Base-by-base conservation (phyloP, 352 stramenopile genomes). In the Globisporangium splendens region DNA sequence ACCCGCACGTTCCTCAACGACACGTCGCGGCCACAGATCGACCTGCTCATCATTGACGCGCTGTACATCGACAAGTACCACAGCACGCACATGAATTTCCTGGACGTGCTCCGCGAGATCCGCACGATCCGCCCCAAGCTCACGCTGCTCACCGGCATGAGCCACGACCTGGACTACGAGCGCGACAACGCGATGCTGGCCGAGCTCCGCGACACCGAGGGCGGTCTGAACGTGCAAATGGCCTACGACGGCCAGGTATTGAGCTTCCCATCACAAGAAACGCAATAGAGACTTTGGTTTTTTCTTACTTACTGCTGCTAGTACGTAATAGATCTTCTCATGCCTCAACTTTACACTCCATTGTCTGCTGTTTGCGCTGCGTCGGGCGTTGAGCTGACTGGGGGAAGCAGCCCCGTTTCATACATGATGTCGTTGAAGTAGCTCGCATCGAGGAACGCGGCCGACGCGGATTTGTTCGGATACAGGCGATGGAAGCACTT, bases 71-170 rank as follows among this genome's bases (percentile, higher is more conserved):
- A 84, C n/a, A 85, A 80, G 49, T 86, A 68, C 43, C 87, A 96
- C 61, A 80, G 70, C 49, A 96, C 86, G 46, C 87, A 96, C 70
- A 92, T 96, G 80, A 95, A 88, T 51, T 60, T 95, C 50, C 33
- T 74, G 39, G 77, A 91, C 49, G 85, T 88, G 21, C 54, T 93
- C 11, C 61, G 71, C 18, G 76, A 91, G 50, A 82, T 93, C 54
- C 67, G 63, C 17, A 68, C 62, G 20, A 79, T 93, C 41, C 77
- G 77, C 12, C 86, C 88, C 8, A 82, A 79, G 62, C 79, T 68
- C 42, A 92, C 82, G 54, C 66, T 90, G 52, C 78, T 96, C 41
- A 92, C 86, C 14, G 88, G 88, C 35, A 95, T 96, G 82, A 88
- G 82, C 55, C 88, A 96, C 55, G 71, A 89, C 17, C 90, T 95